Percentiles rank a stretch among this genome's conserved stretches.
These are phyloP conservation scores for Alopecurus myosuroides DNA, from an alignment of 176 grass and related monocot species.

Conservation along the genomic window DNA sequence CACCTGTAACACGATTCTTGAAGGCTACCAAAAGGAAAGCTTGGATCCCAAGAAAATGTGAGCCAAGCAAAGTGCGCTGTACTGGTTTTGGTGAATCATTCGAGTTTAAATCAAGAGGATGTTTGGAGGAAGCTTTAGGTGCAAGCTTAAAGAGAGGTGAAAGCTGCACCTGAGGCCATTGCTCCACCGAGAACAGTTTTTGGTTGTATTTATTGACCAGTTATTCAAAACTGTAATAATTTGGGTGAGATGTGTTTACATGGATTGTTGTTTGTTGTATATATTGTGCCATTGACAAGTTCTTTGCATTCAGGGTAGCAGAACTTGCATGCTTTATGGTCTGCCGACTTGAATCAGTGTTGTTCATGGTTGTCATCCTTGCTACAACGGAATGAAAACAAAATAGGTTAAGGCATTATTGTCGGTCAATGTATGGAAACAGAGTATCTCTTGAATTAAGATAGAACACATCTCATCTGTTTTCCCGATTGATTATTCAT, in stretches of 20 bases:
- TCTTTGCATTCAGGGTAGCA: neutral
- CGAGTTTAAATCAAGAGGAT: neutral
- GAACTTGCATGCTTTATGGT: neutral
- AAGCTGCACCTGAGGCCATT: neutral
- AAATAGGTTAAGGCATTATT: neutral
- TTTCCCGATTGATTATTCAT: too few species aligned
- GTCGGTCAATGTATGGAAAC: neutral
- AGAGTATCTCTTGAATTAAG: neutral
- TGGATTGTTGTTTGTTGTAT: neutral
- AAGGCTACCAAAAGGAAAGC: constrained; percentile 48
- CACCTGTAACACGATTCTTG: constrained; percentile 59
- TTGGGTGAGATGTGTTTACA: neutral
- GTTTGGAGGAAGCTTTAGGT: neutral
- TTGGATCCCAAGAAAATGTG: constrained; percentile 37
- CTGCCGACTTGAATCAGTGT: neutral
- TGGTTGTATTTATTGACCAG: neutral
- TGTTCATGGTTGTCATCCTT: neutral
- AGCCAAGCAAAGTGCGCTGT: neutral
- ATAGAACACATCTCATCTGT: too few species aligned
- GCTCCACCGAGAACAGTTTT: neutral
- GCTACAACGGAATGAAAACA: neutral
- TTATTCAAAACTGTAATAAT: neutral
- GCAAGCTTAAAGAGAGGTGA: neutral
- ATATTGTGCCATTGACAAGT: neutral
- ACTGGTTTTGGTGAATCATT: neutral